Conservation (phyloP, 2,329 filamentous ascomycete species). For the Phyllosticta paracitricarpa region DNA sequence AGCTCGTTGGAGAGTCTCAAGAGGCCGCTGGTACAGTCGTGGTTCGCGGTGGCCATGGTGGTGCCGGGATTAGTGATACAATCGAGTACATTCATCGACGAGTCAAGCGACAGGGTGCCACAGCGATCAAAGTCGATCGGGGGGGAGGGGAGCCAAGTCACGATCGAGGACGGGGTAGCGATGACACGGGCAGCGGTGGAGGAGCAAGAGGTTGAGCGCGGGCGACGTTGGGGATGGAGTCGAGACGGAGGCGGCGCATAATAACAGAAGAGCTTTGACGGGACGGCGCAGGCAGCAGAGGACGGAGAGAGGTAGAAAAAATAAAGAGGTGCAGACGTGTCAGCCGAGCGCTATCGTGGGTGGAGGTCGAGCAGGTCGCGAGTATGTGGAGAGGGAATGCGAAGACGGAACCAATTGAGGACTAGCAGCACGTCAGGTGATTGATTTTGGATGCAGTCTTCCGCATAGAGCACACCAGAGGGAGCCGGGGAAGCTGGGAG, state of each 20-base stretch:
- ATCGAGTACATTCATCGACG: conserved; percentile 16
- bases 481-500: not conserved
- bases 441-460: conserved; percentile 1
- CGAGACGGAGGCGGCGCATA: not conserved
- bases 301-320: conserved; percentile 1
- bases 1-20: conserved; percentile 40
- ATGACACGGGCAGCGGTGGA: not conserved
- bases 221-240: not conserved
- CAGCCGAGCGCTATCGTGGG: conserved; percentile 14
- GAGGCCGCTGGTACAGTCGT: conserved; percentile 16
- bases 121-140: not conserved
- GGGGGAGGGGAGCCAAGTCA: not conserved
- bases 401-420: conserved; percentile 4
- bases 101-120: not conserved
- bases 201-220: not conserved
- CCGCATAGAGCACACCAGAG: not conserved
- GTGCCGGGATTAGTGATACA: not conserved
- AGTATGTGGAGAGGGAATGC: conserved; percentile 6
- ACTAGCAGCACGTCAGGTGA: conserved; percentile 3
- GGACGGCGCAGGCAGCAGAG: not conserved
- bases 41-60: conserved; percentile 11
- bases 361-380: conserved; percentile 7
- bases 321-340: conserved; percentile 11
- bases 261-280: not conserved
- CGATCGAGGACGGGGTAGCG: not conserved